Evolutionary conservation across 1,284 basidiomycete species (phyloP), one percentile per base, ranked within the genome.

Genomic region (Fomitopsis betulina): DNA sequence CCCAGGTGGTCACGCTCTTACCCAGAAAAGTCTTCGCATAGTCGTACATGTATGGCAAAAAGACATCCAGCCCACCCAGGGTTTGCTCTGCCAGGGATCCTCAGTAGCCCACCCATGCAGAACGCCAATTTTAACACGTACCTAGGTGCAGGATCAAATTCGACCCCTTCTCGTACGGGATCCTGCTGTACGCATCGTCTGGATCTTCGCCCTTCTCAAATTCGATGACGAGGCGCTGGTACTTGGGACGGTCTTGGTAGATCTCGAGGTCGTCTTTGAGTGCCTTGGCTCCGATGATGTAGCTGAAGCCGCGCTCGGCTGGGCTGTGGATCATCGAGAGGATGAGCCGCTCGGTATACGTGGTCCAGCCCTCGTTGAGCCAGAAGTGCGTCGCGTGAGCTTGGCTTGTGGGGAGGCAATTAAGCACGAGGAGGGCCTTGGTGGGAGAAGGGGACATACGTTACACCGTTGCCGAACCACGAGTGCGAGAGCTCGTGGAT

Each of bases 321-420:
- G 91, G 84, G 0, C 88, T 84, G 68, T 96, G 86, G 1, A 96
- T 76, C 54, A 80, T 77, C 63, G 89, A 79, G 42, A 90, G 85
- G 38, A 97, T 79, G 9, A 97, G 77, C 23, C 95, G 86, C 73
- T 99, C 96, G 53, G 94, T 88, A 70, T 96, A 98, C 0, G 93
- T 96, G 35, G 95, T 97, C 89, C 93, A 97, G 37, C 94, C 86
- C 74, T 95, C 93, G 71, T 95, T 96, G 53, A 96, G 83, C 93
- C 93, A 96, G 77, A 96, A 96, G 71, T 93, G 89, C 5, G 80
- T 81, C 2, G 86, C 82, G 58, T 90, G 71, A 0, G 85, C 83
- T 58, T 89, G 87, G 0, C 85, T 89, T 62, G 35, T n/a, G 37
- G 65, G 70, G 71, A 13, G 3, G n/a, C n/a, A n/a, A n/a, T n/a